Percentiles rank a stretch among this genome's conserved stretches.
phyloP scores from a whole-genome alignment of 306 rosid genomes.

The Mucuna pruriens region DNA sequence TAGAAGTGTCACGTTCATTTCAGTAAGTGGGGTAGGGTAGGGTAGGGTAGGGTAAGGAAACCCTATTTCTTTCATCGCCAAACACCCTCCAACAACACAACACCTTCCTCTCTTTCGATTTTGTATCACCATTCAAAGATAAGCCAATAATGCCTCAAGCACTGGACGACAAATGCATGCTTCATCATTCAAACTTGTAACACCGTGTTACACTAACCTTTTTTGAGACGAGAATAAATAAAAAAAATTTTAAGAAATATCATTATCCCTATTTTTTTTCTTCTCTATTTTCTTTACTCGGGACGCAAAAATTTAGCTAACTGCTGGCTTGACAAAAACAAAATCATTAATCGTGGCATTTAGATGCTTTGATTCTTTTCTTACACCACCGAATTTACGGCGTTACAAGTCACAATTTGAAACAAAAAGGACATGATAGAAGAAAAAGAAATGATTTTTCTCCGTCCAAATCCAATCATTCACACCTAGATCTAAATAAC shows the following conservation, averaged over 20 bases:
- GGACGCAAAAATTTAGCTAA: not conserved
- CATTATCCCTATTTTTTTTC: not conserved
- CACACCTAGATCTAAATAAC: slow-evolving; percentile 25
- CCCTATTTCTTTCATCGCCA: slow-evolving; percentile 8
- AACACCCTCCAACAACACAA: slow-evolving; percentile 29
- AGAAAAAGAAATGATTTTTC: not conserved
- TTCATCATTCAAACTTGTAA: not conserved
- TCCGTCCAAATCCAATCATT: slow-evolving; percentile 25
- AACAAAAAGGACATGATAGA: not conserved
- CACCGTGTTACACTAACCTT: not conserved
- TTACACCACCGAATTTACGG: not conserved
- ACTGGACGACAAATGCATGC: not conserved
- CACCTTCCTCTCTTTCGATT: slow-evolving; percentile 6
- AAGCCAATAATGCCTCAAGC: not conserved
- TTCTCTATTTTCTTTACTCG: too few relatives aligned
- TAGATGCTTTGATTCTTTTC: slow-evolving; percentile 26
- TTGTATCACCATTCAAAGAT: slow-evolving; percentile 18
- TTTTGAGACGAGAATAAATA: not conserved
- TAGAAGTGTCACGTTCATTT: slow-evolving; percentile 16
- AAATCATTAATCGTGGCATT: not conserved
- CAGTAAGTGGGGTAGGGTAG: slow-evolving; percentile 29
- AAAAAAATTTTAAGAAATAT: too few relatives aligned
- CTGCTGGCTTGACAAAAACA: not conserved
- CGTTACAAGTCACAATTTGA: not conserved
- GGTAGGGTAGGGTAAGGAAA: slow-evolving; percentile 1